phyloP scores from a whole-genome alignment of 768 basidiomycete species.

The Neoboletus brunneissimus region DNA sequence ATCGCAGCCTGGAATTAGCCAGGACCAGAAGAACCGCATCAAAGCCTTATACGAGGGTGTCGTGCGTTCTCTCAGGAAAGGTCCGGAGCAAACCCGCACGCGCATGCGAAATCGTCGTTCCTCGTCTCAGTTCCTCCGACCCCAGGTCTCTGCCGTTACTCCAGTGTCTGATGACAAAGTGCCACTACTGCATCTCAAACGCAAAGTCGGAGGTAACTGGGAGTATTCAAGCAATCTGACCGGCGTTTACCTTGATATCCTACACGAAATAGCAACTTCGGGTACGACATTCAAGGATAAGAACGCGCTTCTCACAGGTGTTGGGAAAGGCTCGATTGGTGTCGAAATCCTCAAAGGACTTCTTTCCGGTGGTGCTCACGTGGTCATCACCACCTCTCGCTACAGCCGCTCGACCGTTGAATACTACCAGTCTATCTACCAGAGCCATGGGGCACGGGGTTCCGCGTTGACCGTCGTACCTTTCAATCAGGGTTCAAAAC shows the following conservation, averaged over 20 bases:
- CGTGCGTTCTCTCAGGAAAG: constrained; percentile 85
- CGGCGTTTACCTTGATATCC: constrained; percentile 90
- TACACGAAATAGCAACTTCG: constrained; percentile 97
- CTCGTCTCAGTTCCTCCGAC: constrained; percentile 96
- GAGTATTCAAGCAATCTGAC: constrained; percentile 98
- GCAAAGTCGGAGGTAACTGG: constrained; percentile 93
- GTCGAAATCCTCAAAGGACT: constrained; percentile 97
- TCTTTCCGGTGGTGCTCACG: constrained; percentile 92
- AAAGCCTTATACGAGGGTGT: constrained; percentile 96
- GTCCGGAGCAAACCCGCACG: constrained; percentile 58
- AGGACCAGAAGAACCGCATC: constrained; percentile 94
- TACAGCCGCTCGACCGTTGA: constrained; percentile 95
- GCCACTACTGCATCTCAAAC: constrained; percentile 93
- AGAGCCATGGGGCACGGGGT: constrained; percentile 89
- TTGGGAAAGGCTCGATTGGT: constrained; percentile 97
- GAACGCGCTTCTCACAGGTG: constrained; percentile 96
- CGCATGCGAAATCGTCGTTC: constrained; percentile 76
- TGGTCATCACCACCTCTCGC: constrained; percentile 96
- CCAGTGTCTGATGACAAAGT: constrained; percentile 83
- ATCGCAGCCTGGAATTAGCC: constrained; percentile 93
- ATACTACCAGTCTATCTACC: constrained; percentile 98
- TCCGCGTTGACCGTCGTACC: constrained; percentile 98
- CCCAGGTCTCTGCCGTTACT: constrained; percentile 69
- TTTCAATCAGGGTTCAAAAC: constrained; percentile 98
- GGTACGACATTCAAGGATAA: constrained; percentile 99